A percentile compares a stretch with the other conserved stretches of the same genome.
Evolutionary conservation across 2,329 filamentous ascomycete species (phyloP).

Genomic region (Verticillium nubilum): DNA sequence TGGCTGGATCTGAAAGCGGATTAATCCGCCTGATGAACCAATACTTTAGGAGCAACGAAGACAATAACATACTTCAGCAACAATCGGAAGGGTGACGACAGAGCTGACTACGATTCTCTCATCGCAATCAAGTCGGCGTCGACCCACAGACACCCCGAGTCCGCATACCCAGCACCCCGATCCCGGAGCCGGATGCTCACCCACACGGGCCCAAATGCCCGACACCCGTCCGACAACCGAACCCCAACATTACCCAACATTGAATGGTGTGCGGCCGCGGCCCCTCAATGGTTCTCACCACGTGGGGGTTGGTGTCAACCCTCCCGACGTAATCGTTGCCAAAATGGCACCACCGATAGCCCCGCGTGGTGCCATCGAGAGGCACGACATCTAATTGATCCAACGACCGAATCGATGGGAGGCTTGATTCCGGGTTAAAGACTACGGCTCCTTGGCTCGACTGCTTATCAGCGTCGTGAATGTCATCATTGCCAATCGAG

Average conservation of each 20-base stretch:
- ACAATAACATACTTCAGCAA: too few species aligned
- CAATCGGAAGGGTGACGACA: too few species aligned
- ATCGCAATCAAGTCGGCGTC: not conserved
- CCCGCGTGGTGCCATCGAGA: not conserved
- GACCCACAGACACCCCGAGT: not conserved
- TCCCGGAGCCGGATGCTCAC: not conserved
- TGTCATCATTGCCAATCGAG: slow-evolving; percentile 6
- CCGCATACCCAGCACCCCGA: not conserved
- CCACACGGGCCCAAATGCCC: not conserved
- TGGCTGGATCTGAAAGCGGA: not conserved
- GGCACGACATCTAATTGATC: not conserved
- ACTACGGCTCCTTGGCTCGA: not conserved
- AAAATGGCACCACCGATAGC: slow-evolving; percentile 7
- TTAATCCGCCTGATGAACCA: too few species aligned
- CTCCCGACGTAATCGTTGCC: slow-evolving; percentile 4
- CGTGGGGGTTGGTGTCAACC: not conserved
- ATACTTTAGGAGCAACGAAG: too few species aligned
- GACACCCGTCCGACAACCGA: not conserved
- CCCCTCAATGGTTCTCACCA: not conserved
- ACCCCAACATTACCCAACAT: not conserved
- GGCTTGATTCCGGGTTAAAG: not conserved
- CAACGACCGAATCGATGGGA: not conserved
- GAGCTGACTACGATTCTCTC: too few species aligned
- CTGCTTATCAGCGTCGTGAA: slow-evolving; percentile 1
- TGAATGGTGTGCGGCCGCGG: not conserved